These are phyloP conservation scores for Penicillium herquei DNA, from an alignment of 495 filamentous ascomycete species.

Conservation along the genomic window DNA sequence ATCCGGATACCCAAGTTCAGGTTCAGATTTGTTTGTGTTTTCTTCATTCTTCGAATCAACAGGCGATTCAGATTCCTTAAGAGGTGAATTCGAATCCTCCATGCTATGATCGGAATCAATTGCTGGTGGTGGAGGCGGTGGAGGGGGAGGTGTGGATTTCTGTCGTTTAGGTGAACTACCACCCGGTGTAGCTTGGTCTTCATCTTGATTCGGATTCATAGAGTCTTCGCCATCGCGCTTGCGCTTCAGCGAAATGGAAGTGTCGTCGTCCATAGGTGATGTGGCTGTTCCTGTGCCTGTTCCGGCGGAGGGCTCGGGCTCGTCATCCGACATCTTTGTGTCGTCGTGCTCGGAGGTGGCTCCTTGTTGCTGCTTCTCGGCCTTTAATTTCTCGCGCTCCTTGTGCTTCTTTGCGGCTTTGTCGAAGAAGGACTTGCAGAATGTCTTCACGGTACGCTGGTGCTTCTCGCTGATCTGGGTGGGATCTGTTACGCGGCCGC, in stretches of 20 bases:
- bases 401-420: slow-evolving; percentile 75
- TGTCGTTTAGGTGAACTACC: slow-evolving; percentile 37
- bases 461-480: slow-evolving; percentile 76
- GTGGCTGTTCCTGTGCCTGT: slow-evolving; percentile 7
- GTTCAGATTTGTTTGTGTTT: neutral
- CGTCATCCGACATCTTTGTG: slow-evolving; percentile 58
- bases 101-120: slow-evolving; percentile 11
- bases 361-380: slow-evolving; percentile 36
- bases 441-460: slow-evolving; percentile 75
- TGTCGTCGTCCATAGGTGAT: slow-evolving; percentile 31
- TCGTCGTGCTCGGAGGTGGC: slow-evolving; percentile 27
- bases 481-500: slow-evolving; percentile 77
- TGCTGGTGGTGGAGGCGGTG: slow-evolving; percentile 30
- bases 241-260: slow-evolving; percentile 19
- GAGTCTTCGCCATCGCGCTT: slow-evolving; percentile 19
- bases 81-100: neutral
- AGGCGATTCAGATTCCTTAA: slow-evolving; percentile 5
- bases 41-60: no score
- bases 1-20: slow-evolving; percentile 1
- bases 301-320: slow-evolving; percentile 28
- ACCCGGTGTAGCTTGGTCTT: slow-evolving; percentile 21
- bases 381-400: slow-evolving; percentile 64
- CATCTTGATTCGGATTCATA: slow-evolving; percentile 58
- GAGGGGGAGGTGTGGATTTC: slow-evolving; percentile 39
- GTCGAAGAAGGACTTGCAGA: slow-evolving; percentile 80